Evolutionary conservation across 2,329 filamentous ascomycete genomes (phyloP).

Genomic region (Bipolaris bicolor): DNA sequence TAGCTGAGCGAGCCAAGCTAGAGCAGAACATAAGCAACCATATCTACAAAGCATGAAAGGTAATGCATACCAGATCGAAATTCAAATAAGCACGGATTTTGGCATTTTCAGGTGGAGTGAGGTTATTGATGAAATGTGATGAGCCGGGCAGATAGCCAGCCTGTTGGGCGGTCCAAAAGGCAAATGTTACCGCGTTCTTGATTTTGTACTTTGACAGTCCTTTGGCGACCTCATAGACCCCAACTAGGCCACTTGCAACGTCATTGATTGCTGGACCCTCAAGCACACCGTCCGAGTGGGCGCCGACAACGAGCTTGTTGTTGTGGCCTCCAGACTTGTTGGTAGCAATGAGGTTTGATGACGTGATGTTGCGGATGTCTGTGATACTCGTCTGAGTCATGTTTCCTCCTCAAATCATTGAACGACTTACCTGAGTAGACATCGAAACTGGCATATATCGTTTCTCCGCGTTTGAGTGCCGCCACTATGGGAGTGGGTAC

Average conservation of each 20-base stretch:
- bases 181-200: neutral
- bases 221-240: neutral
- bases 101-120: neutral
- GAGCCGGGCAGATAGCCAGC: neutral
- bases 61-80: neutral
- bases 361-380: too few species aligned
- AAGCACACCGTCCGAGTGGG: conserved; percentile 60
- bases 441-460: neutral
- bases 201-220: neutral
- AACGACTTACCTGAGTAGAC: conserved; percentile 17
- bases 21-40: too few species aligned
- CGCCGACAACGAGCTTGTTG: conserved; percentile 59
- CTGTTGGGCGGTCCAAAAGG: neutral
- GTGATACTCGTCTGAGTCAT: neutral
- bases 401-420: neutral
- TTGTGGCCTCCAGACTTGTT: neutral
- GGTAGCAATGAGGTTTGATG: neutral
- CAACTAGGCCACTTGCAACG: conserved; percentile 52
- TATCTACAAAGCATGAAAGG: too few species aligned
- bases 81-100: neutral
- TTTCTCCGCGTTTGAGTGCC: neutral
- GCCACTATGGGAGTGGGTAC: neutral
- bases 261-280: conserved; percentile 49
- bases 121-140: neutral
- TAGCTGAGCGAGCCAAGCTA: too few species aligned